Evolutionary conservation across 140 eudicot genomes (phyloP), one percentile per base, ranked within the genome.

Genomic region (Ambrosia hybrid): DNA sequence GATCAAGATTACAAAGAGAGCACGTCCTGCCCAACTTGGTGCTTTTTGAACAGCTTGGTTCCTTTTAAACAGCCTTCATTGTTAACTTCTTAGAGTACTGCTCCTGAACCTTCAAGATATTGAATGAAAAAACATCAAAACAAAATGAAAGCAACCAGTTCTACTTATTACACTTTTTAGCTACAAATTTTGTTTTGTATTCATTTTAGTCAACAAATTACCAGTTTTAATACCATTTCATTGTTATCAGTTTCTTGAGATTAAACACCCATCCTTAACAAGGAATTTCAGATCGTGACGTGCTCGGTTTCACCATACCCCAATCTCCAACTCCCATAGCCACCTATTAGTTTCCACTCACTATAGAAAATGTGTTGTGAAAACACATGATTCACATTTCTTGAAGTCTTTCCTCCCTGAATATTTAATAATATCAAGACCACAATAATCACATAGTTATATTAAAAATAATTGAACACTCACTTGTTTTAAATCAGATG

Each of bases 321-420:
- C 30, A 85, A 93, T 86, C 84, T 93, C 98, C 98, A 89, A 3
- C 84, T 85, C 51, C 97, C 98, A 67, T 79, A 84, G 10, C 88
- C 85, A 21, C 96, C 93, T 15, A 82, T 13, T 73, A 82, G 93
- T 85, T 86, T 93, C 95, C 97, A 89, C 38, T 93, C 93, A 36
- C 64, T 75, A 73, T 87, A 93, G 15, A 97, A 87, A 79, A 89
- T 89, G 6, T 87, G 30, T 21, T 21, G 96, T 67, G 93, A 96
- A 79, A 93, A 70, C 21, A 90, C 88, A 55, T 91, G 87, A 65
- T 87, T 89, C 14, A 93, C 97, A 60, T 87, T 75, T 83, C 98
- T 84, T 65, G 91, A 85, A 52, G 96, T 85, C 77, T 85, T 93
- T 33, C 98, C 98, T 65, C 98, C 98, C 98, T 93, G 81, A 49